Conservation (phyloP, 805 yeast genomes). For the Metschnikowia peoriensis region DNA sequence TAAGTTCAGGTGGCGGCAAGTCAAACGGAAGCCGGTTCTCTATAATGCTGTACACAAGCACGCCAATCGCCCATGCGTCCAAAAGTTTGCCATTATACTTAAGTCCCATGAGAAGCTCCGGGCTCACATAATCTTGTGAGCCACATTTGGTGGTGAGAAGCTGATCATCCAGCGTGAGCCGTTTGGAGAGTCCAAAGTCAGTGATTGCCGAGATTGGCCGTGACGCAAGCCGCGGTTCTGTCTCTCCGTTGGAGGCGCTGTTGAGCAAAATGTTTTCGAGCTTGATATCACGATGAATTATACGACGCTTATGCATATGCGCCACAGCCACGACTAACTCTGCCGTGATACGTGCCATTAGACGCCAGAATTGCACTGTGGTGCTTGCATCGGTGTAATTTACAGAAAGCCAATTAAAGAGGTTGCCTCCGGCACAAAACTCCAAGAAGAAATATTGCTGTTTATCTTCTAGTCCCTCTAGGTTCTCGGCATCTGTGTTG, state of each 20-base stretch:
- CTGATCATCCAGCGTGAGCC: constrained; percentile 58
- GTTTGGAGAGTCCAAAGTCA: constrained; percentile 87
- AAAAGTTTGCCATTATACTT: constrained; percentile 89
- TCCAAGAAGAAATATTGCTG: constrained; percentile 60
- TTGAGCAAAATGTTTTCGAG: constrained; percentile 75
- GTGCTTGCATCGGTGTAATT: constrained; percentile 17
- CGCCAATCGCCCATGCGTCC: constrained; percentile 96
- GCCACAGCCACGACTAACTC: constrained; percentile 67
- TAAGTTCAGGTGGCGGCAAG: constrained; percentile 55
- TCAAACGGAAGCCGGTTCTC: constrained; percentile 94
- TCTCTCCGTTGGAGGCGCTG: constrained; percentile 17
- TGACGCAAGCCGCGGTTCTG: background rate
- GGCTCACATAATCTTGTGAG: constrained; percentile 94
- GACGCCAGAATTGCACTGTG: constrained; percentile 37
- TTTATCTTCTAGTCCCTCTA: constrained; percentile 19
- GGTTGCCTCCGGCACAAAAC: constrained; percentile 81
- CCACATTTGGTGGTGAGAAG: constrained; percentile 88
- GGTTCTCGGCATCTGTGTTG: background rate
- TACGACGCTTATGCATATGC: constrained; percentile 63
- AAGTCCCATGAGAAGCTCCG: constrained; percentile 86
- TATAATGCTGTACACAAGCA: constrained; percentile 75
- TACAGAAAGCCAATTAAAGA: constrained; percentile 57
- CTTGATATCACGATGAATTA: constrained; percentile 91
- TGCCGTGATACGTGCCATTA: constrained; percentile 61
- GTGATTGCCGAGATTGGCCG: constrained; percentile 59